A percentile compares a stretch with the other conserved stretches of the same genome.
Evolutionary conservation across 352 stramenopile genomes (phyloP).

Genomic region (Discostella stelligera): DNA sequence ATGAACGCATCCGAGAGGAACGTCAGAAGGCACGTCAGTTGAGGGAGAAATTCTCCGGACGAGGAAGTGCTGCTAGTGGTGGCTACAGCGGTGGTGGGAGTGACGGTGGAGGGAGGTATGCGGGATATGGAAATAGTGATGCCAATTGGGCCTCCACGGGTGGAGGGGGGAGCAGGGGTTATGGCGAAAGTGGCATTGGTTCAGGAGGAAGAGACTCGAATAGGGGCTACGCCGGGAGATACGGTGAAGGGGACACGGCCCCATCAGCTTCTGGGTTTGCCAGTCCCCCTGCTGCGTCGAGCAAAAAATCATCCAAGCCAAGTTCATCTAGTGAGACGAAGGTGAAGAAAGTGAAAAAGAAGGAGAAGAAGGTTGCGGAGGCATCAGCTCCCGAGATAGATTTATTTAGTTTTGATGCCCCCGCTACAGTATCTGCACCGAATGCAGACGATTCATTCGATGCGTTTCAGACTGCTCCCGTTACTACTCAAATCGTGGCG

Average conservation of each 20-base stretch:
- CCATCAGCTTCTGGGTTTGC: constrained; percentile 6
- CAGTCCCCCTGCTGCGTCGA: constrained; percentile 2
- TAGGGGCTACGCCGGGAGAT: constrained; percentile 48
- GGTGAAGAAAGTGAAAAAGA: constrained; percentile 76
- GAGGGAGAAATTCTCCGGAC: constrained; percentile 78
- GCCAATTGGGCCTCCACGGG: constrained; percentile 30
- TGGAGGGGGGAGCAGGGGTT: constrained; percentile 42
- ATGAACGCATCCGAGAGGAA: constrained; percentile 85
- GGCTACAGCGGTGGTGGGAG: constrained; percentile 18
- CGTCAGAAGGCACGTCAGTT: constrained; percentile 81
- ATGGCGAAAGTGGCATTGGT: constrained; percentile 60
- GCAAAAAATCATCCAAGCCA: constrained; percentile 49
- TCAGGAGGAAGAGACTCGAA: constrained; percentile 15
- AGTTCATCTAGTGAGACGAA: constrained; percentile 33
- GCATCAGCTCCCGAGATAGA: constrained; percentile 51
- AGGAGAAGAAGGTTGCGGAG: constrained; percentile 44
- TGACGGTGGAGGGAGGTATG: constrained; percentile 39
- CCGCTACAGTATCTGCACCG: constrained; percentile 11
- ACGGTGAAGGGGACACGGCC: constrained; percentile 49
- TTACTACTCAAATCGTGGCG: constrained; percentile 20
- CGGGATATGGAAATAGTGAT: constrained; percentile 52
- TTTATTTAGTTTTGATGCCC: constrained; percentile 70
- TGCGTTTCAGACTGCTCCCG: constrained; percentile 50
- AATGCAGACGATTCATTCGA: constrained; percentile 50
- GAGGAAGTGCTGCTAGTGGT: constrained; percentile 34